Percentiles rank a stretch among this genome's conserved stretches.
These are phyloP conservation scores for Hagleromyces aurorensis DNA, from an alignment of 805 yeast genomes.

Conservation along the genomic window DNA sequence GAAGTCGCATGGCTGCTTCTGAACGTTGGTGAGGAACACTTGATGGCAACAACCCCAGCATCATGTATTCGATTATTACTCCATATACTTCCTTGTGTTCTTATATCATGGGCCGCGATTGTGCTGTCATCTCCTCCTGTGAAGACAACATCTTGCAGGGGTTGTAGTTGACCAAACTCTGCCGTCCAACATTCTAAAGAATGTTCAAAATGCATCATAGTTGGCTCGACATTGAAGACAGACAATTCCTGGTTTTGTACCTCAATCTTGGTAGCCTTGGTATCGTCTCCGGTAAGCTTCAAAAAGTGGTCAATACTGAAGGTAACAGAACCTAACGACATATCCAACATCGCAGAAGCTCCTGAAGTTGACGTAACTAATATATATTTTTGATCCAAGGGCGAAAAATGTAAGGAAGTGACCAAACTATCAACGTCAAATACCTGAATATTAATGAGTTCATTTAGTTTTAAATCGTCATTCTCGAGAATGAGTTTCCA, in stretches of 20 bases:
- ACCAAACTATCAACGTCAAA: constrained; percentile 45
- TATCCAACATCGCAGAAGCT: constrained; percentile 33
- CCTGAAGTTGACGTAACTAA: constrained; percentile 67
- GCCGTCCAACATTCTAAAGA: constrained; percentile 86
- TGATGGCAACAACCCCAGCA: constrained; percentile 86
- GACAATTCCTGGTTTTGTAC: constrained; percentile 14
- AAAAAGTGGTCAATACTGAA: constrained; percentile 3
- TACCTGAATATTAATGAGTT: constrained; percentile 34
- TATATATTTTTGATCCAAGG: constrained; percentile 32
- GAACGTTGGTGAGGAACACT: constrained; percentile 33
- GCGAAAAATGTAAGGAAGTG: constrained; percentile 58
- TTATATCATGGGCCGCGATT: constrained; percentile 65
- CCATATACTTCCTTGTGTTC: constrained; percentile 31
- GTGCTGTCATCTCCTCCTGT: constrained; percentile 89
- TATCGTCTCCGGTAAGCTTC: constrained; percentile 5
- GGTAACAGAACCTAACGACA: constrained; percentile 7
- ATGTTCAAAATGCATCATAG: constrained; percentile 39
- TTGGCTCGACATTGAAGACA: constrained; percentile 6
- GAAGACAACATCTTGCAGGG: constrained; percentile 50
- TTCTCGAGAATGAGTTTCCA: constrained; percentile 43
- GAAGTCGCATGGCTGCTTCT: constrained; percentile 22
- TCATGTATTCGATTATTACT: constrained; percentile 54
- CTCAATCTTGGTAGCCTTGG: constrained; percentile 5
- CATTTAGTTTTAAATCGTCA: constrained; percentile 11
- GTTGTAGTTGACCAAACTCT: constrained; percentile 51